These are phyloP conservation scores for Pistacia integerrima DNA, from an alignment of 345 rosid genomes.

Conservation along the genomic window DNA sequence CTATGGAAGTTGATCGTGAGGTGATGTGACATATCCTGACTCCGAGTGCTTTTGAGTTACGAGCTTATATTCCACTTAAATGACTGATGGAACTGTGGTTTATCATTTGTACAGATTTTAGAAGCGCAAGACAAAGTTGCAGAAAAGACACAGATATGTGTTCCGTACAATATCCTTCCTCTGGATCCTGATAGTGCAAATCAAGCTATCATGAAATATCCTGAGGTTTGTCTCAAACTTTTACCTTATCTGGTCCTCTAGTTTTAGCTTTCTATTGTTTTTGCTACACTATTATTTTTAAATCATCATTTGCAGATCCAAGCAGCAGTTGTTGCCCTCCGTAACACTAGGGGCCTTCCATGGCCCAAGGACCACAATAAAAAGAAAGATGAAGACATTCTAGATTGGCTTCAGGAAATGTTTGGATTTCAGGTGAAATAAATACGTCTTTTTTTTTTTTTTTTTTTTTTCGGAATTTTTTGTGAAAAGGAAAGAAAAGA, in stretches of 20 bases:
- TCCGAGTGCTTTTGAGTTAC: neutral
- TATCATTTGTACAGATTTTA: slow-evolving; percentile 64
- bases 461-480: no score
- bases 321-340: slow-evolving; percentile 94
- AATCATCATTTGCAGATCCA: slow-evolving; percentile 57
- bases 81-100: slow-evolving; percentile 12
- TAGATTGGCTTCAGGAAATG: slow-evolving; percentile 98
- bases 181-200: slow-evolving; percentile 99
- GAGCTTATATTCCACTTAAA: neutral
- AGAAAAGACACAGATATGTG: slow-evolving; percentile 88
- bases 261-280: slow-evolving; percentile 9
- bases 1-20: slow-evolving; percentile 96
- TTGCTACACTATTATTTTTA: slow-evolving; percentile 13
- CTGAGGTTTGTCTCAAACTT: slow-evolving; percentile 61
- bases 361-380: slow-evolving; percentile 87
- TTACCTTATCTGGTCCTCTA: slow-evolving; percentile 13
- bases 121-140: slow-evolving; percentile 95
- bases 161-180: slow-evolving; percentile 94
- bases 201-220: slow-evolving; percentile 96
- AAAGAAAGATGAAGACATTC: slow-evolving; percentile 88
- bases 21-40: slow-evolving; percentile 33
- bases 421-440: slow-evolving; percentile 94
- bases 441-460: no score
- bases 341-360: slow-evolving; percentile 98
- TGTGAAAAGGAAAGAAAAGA: no score